Percentiles rank a stretch among this genome's conserved stretches.
phyloP scores from a whole-genome alignment of 1,284 basidiomycete genomes.

The Leccinum pallidistipes region DNA sequence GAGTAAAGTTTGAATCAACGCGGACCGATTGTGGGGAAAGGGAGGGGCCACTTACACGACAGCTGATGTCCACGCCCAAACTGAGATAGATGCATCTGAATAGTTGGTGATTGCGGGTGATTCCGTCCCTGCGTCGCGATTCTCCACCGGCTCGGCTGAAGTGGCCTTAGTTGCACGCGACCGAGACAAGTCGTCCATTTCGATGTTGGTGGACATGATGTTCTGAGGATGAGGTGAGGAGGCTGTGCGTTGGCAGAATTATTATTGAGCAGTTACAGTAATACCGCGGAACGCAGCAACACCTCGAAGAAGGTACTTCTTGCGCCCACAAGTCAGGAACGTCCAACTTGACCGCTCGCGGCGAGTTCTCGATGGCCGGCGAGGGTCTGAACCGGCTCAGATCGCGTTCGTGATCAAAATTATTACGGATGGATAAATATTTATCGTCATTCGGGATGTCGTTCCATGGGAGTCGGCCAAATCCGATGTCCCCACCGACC shows the following conservation, averaged over 20 bases:
- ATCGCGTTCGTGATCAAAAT: neutral
- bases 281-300: neutral
- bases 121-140: constrained; percentile 1
- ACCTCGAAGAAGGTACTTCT: neutral
- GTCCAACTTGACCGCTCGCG: neutral
- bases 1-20: constrained; percentile 5
- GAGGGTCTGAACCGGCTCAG: constrained; percentile 7
- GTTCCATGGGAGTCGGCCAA: constrained; percentile 12
- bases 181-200: constrained; percentile 26
- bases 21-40: neutral
- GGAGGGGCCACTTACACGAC: constrained; percentile 33
- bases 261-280: neutral
- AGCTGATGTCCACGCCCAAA: constrained; percentile 51
- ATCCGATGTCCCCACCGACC: neutral
- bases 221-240: neutral
- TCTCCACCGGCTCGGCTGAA: constrained; percentile 8
- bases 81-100: constrained; percentile 25
- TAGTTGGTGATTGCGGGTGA: neutral
- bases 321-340: neutral
- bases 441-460: neutral
- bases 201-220: constrained; percentile 25
- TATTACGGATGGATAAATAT: neutral
- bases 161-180: neutral
- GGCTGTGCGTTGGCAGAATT: constrained; percentile 7
- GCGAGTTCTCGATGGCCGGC: neutral